Evolutionary conservation across 176 grass and related monocot genomes (phyloP).

Genomic region (Carex parvula): DNA sequence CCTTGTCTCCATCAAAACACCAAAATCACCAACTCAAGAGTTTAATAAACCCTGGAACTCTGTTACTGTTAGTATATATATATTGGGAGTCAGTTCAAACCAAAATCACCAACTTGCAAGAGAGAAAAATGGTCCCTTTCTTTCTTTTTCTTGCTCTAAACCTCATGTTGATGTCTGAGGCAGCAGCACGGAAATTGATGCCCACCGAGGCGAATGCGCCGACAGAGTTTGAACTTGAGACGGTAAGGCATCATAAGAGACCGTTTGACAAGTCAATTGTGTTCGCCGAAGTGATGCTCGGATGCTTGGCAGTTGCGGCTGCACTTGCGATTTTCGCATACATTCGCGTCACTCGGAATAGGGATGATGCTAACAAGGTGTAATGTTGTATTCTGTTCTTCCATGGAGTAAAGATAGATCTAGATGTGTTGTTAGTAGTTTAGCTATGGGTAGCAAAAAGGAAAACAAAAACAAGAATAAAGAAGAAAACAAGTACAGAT

Average conservation of each 20-base stretch:
- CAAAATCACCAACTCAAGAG: no score
- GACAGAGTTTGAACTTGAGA: not conserved
- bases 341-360: slow-evolving; percentile 39
- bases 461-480: not conserved
- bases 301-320: slow-evolving; percentile 24
- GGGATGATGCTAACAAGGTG: slow-evolving; percentile 19
- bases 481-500: not conserved
- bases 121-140: slow-evolving; percentile 5
- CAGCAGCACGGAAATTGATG: not conserved
- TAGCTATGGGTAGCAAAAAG: not conserved
- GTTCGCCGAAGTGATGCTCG: slow-evolving; percentile 34
- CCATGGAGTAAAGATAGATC: not conserved
- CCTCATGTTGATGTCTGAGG: not conserved
- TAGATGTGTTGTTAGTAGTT: not conserved
- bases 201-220: not conserved
- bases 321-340: slow-evolving; percentile 30
- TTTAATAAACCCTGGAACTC: not conserved
- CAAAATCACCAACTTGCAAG: not conserved
- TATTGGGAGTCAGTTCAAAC: not conserved
- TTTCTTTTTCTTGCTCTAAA: slow-evolving; percentile 3
- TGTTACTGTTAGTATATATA: not conserved
- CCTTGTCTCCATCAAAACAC: not conserved
- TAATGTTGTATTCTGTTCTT: not conserved
- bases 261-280: slow-evolving; percentile 30
- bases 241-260: not conserved